Evolutionary conservation across 179 eudicot species (phyloP), one percentile per base, ranked within the genome.

Genomic region (Drosera spatulata): DNA sequence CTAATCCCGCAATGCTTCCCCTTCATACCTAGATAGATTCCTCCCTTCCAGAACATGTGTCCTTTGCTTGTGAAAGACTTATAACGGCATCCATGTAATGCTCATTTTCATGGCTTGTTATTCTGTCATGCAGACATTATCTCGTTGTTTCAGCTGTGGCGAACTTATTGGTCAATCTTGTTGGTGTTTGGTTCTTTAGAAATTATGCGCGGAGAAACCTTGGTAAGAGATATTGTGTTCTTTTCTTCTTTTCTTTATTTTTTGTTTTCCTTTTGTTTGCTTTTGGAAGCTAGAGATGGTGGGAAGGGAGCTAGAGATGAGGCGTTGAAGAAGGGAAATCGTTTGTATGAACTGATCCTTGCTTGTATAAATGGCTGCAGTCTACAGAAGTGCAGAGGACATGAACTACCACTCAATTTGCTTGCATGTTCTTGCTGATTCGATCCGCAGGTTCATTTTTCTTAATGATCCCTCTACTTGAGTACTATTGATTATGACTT

Each of bases 181-280:
- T 89, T 71, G 99, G 99, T 55, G 95, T 93, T 72, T 93, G 99
- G 99, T 93, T 93, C 85, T 93, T 93, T 71, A 76, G 97, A 63
- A 86, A 77, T 66, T 89, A 93, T 71, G 96, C 99, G 39, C 95
- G 99, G 33, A 66, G 81, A 68, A 93, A 76, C 81, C 82, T 93
- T 42, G 94, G 99, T 89, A 73, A 71, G 75, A 4, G n/a, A 50
- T 7, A 7, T 50, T 50, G 10, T 50, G n/a, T 4, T 14, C n/a
- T 2, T 50, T 10, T 50, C 4, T 3, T 50, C 13, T 50, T 50
- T 50, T 10, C 53, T 6, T 50, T 12, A 50, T 46, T 14, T 50
- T 50, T 4, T 50, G 13, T 4, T 50, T 50, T 50, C 33, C 33
- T 22, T 22, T 22, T 22, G 33, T 22, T 22, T 22, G 33, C 33